A percentile compares a stretch with the other conserved stretches of the same genome.
phyloP scores from a whole-genome alignment of 768 basidiomycete species.

The Kockovaella imperatae region DNA sequence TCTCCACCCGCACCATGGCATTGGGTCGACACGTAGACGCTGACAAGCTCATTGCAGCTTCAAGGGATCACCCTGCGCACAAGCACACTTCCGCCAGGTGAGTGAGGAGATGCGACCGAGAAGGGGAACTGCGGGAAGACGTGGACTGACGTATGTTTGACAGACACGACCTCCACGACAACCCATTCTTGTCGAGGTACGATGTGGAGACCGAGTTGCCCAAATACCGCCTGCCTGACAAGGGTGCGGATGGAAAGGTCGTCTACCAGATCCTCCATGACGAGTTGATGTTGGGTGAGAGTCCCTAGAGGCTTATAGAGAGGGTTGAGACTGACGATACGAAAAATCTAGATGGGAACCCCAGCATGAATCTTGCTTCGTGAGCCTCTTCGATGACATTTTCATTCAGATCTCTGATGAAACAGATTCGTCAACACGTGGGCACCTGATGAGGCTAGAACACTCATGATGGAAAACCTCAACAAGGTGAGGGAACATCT shows the following conservation, averaged over 20 bases:
- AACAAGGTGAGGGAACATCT: constrained; percentile 46
- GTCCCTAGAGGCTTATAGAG: constrained; percentile 1
- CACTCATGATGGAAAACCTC: constrained; percentile 59
- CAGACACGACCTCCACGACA: constrained; percentile 34
- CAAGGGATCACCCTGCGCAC: constrained; percentile 37
- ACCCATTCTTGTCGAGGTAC: constrained; percentile 34
- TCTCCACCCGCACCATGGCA: constrained; percentile 24
- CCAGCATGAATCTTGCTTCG: constrained; percentile 58
- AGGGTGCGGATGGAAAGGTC: constrained; percentile 27
- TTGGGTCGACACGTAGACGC: constrained; percentile 51
- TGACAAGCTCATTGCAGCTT: constrained; percentile 56
- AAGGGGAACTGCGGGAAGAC: not conserved
- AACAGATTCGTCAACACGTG: constrained; percentile 57
- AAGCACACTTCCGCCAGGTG: constrained; percentile 31
- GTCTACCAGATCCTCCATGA: constrained; percentile 50
- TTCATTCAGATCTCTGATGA: not conserved
- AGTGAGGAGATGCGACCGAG: constrained; percentile 1
- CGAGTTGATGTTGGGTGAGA: constrained; percentile 50
- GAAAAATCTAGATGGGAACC: constrained; percentile 48
- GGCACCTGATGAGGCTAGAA: constrained; percentile 45
- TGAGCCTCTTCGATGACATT: constrained; percentile 5
- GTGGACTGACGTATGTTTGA: not conserved
- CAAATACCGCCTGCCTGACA: constrained; percentile 33
- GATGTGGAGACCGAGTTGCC: constrained; percentile 36
- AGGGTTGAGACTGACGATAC: not conserved